These are phyloP conservation scores for Beta lomatogona DNA, from an alignment of 179 eudicot species.

Conservation along the genomic window DNA sequence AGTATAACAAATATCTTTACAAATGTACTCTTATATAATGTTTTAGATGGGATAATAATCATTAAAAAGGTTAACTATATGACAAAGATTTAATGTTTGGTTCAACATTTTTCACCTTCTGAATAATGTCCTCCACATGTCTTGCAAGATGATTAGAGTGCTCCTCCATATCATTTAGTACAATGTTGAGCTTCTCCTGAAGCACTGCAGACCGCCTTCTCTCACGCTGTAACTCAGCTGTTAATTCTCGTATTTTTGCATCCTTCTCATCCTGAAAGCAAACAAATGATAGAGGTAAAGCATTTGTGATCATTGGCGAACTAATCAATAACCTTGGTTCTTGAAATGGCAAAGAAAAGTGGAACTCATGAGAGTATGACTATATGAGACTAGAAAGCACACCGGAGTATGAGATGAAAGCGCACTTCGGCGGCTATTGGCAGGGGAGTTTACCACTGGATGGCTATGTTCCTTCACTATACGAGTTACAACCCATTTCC, in stretches of 20 bases:
- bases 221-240: slow-evolving; percentile 35
- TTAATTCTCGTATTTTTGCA: slow-evolving; percentile 31
- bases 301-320: not conserved
- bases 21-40: not conserved
- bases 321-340: not conserved
- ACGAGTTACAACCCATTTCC: slow-evolving; percentile 50
- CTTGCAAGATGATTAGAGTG: slow-evolving; percentile 37
- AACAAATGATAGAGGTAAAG: not conserved
- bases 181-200: slow-evolving; percentile 40
- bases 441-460: slow-evolving; percentile 34
- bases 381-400: slow-evolving; percentile 22
- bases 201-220: slow-evolving; percentile 35
- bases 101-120: slow-evolving; percentile 24
- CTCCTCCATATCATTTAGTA: slow-evolving; percentile 43
- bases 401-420: slow-evolving; percentile 37
- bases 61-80: too few relatives aligned
- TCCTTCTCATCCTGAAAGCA: slow-evolving; percentile 38
- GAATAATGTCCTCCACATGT: slow-evolving; percentile 29
- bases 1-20: not conserved
- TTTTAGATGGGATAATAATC: too few relatives aligned
- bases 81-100: not conserved
- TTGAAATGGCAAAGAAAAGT: not conserved
- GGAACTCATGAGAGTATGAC: not conserved
- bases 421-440: slow-evolving; percentile 16
- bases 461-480: slow-evolving; percentile 53